phyloP scores from a whole-genome alignment of 1,139 yeast species.

The Yamadazyma buinensis region DNA sequence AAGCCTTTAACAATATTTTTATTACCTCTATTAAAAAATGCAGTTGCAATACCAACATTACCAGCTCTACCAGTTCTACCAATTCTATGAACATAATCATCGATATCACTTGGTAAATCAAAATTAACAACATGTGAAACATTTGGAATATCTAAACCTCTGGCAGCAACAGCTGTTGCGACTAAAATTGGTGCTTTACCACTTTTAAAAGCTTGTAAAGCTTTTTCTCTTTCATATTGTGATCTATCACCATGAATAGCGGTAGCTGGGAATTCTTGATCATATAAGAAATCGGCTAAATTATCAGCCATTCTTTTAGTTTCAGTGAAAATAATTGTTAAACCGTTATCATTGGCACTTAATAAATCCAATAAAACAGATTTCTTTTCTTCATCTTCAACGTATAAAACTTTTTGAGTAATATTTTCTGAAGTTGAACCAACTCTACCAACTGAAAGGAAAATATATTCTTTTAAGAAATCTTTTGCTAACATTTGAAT shows the following conservation, averaged over 20 bases:
- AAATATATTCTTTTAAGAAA: conserved; percentile 91
- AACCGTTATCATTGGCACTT: conserved; percentile 71
- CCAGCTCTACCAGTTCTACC: conserved; percentile 99
- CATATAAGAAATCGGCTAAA: conserved; percentile 85
- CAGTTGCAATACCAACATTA: conserved; percentile 96
- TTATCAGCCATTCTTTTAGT: conserved; percentile 98
- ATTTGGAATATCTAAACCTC: conserved; percentile 99
- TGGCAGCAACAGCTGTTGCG: conserved; percentile 98
- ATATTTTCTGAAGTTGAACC: conserved; percentile 98
- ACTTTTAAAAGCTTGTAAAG: conserved; percentile 80
- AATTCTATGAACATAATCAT: conserved; percentile 98
- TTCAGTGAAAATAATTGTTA: conserved; percentile 93
- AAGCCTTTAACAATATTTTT: conserved; percentile 85
- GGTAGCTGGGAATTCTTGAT: conserved; percentile 92
- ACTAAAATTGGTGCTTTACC: conserved; percentile 92
- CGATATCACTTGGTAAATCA: conserved; percentile 94
- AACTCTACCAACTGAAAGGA: conserved; percentile 96
- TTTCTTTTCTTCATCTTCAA: conserved; percentile 93
- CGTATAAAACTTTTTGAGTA: conserved; percentile 89
- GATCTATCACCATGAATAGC: conserved; percentile 99
- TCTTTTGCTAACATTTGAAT: conserved; percentile 96
- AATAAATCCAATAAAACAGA: conserved; percentile 87
- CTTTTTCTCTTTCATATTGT: conserved; percentile 96
- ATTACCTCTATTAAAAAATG: conserved; percentile 96
- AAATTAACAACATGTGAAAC: conserved; percentile 96